phyloP scores from a whole-genome alignment of 1,284 basidiomycete species.

The Athelia psychrophila region DNA sequence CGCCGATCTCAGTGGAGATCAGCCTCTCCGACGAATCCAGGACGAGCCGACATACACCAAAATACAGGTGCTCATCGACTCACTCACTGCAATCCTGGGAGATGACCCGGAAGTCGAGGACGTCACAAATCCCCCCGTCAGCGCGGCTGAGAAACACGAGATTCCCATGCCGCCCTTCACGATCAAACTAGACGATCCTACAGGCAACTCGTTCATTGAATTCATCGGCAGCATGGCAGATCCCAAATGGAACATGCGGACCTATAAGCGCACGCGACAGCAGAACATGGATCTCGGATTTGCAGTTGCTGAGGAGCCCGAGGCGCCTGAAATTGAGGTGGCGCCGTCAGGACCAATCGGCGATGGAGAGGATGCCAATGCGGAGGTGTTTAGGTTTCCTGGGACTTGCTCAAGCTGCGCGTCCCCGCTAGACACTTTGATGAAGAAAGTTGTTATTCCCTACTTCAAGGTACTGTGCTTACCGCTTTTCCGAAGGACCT shows the following conservation, averaged over 20 bases:
- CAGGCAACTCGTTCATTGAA: constrained; percentile 94
- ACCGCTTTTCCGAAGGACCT: constrained; percentile 2
- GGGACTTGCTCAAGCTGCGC: constrained; percentile 90
- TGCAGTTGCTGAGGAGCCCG: constrained; percentile 44
- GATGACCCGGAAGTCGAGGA: constrained; percentile 45
- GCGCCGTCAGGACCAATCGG: constrained; percentile 34
- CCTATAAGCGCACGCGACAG: constrained; percentile 79
- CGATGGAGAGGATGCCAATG: constrained; percentile 39
- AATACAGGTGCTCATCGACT: constrained; percentile 76
- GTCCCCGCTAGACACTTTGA: constrained; percentile 80
- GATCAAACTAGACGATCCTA: constrained; percentile 87
- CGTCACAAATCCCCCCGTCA: constrained; percentile 17
- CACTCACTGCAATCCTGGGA: constrained; percentile 68
- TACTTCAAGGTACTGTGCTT: constrained; percentile 83
- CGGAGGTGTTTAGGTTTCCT: constrained; percentile 91
- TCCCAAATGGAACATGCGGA: constrained; percentile 91
- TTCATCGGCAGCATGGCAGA: constrained; percentile 79
- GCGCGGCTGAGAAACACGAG: constrained; percentile 35
- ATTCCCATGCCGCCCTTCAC: constrained; percentile 75
- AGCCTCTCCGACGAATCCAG: constrained; percentile 85
- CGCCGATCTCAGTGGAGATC: constrained; percentile 81
- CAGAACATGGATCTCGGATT: constrained; percentile 88
- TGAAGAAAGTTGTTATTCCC: constrained; percentile 97
- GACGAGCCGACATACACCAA: constrained; percentile 75
- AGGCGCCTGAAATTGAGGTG: constrained; percentile 20